These are phyloP conservation scores for Phytophthora cactorum DNA, from an alignment of 352 stramenopile species.

Conservation along the genomic window DNA sequence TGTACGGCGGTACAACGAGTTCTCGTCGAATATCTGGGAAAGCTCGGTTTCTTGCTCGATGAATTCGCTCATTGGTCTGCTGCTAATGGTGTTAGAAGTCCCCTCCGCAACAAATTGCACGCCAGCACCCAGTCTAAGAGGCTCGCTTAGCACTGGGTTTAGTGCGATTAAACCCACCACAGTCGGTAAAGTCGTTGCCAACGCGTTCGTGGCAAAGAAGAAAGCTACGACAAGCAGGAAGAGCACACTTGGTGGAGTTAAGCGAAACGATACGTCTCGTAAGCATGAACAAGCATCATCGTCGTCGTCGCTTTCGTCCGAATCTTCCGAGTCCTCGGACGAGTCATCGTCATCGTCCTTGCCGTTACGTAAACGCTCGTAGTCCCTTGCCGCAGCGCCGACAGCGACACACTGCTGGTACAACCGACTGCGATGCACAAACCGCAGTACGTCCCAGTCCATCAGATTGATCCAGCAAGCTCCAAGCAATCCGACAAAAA, in stretches of 20 bases:
- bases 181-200: conserved; percentile 48
- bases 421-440: conserved; percentile 30
- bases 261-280: conserved; percentile 6
- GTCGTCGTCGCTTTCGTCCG: conserved; percentile 26
- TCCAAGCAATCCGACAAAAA: conserved; percentile 48
- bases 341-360: conserved; percentile 25
- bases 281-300: conserved; percentile 24
- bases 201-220: conserved; percentile 31
- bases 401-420: conserved; percentile 20
- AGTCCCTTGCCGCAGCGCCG: conserved; percentile 14
- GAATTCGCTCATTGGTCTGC: conserved; percentile 41
- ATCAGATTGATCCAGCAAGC: conserved; percentile 57
- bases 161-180: conserved; percentile 60
- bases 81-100: conserved; percentile 18
- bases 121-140: conserved; percentile 39
- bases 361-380: conserved; percentile 24
- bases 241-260: conserved; percentile 35
- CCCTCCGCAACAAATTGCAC: conserved; percentile 25
- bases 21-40: conserved; percentile 39
- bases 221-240: conserved; percentile 24
- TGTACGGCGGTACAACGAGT: conserved; percentile 58
- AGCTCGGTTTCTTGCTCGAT: conserved; percentile 59
- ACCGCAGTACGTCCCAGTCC: conserved; percentile 58
- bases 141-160: conserved; percentile 62
- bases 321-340: conserved; percentile 15